Base-by-base conservation (phyloP, 2,329 filamentous ascomycete genomes). In the Phyllosticta citrichinensis region DNA sequence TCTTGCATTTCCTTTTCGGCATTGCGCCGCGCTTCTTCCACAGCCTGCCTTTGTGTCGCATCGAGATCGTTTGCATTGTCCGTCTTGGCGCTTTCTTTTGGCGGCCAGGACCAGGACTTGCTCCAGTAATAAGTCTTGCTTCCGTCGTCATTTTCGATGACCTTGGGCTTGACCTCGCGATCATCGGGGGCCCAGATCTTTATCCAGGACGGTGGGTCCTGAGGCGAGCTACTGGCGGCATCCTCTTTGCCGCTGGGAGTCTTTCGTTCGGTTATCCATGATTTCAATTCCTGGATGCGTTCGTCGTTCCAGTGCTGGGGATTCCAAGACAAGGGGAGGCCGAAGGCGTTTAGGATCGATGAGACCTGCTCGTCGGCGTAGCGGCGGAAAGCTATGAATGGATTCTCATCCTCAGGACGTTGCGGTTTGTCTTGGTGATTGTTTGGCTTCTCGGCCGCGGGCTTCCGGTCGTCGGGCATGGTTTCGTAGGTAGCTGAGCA, bases 341-440 rank as follows among this genome's bases (percentile, higher is more conserved):
- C 75, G 61, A 80, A 72, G 19, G 77, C 77, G 63, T 80, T 79
- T 60, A 85, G 70, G 57, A 86, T 70, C 17, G 78, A 79, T 9
- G 77, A 79, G 65, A 85, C 77, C 61, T 82, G 80, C 55, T 80
- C 78, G 66, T 86, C 83, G 61, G 83, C 81, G 68, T 82, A 84
- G 64, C 80, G 81, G 65, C 83, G 83, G 72, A 86, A 85, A 30
- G 79, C 75, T 61, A 83, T 78, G 70, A 86, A 85, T 0, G 83
- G 81, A 17, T 57, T 50, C 12, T 56, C 54, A 12, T 47, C 47
- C 24, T 52, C 55, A 50, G 55, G 51, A 30, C 24, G 30, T 14
- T 55, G 35, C 4, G 52, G n/a, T 17, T 50, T 54, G 63, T 76
- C 71, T 62, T 75, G 69, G 58, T 76, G 70, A 58, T 64, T 66